Evolutionary conservation across 2,329 filamentous ascomycete species (phyloP), one percentile per base, ranked within the genome.

Genomic region (Talaromyces sp.): DNA sequence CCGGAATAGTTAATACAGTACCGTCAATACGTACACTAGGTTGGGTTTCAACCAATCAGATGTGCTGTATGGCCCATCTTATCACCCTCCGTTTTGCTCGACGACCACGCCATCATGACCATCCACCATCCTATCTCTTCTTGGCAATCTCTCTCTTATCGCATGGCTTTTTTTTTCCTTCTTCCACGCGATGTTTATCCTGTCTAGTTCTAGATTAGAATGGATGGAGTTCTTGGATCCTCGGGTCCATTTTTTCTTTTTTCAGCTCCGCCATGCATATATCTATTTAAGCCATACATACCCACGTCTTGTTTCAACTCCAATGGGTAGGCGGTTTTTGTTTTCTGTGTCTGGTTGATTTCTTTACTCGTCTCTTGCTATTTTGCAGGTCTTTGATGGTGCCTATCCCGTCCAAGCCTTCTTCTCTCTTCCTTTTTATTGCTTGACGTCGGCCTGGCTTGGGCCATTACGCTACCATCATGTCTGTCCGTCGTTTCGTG

Each of bases 401-500:
- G n/a, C n/a, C n/a, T n/a, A n/a, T 17, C 6, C 28, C 6, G 10
- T 33, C 9, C 7, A 17, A 45, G 22, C 43, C 17, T 46, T n/a
- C 43, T 46, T 35, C 2, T 17, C 17, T 15, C 33, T 19, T 2
- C 1, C 19, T 35, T 19, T 19, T 4, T 6, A 31, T 31, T 46
- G 2, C 25, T 45, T 28, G 25, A 46, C 43, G 17, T 46, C 33
- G 2, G 11, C 10, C n/a, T 2, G 19, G 28, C 45, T 33, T 48
- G 45, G 28, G 11, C 10, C 33, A 6, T 11, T 33, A 48, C n/a
- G 25, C 45, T 17, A 28, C 41, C 51, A 41, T 8, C 52, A 56
- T 59, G 57, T 40, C 57, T 28, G 36, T 48, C 39, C 66, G 65
- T 58, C 64, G 62, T 61, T 62, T 65, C 43, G 66, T 76, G 48